Conservation (phyloP, 2,329 filamentous ascomycete genomes). For the Aspergillus sp. region DNA sequence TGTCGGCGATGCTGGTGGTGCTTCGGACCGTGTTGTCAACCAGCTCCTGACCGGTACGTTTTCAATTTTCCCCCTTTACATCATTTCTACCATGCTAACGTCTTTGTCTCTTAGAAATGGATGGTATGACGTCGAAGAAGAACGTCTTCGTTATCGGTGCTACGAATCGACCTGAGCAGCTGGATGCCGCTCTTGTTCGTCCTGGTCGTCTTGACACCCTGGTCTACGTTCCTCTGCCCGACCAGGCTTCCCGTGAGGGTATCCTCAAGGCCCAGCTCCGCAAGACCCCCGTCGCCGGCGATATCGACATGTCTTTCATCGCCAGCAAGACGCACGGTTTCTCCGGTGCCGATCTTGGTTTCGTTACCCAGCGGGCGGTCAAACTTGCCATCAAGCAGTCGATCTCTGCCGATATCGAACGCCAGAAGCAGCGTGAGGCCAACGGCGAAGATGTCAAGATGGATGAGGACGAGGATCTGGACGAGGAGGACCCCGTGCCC, state of each 20-base stretch:
- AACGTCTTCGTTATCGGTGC: constrained; percentile 99
- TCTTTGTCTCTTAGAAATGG: constrained; percentile 69
- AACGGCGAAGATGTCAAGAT: constrained; percentile 73
- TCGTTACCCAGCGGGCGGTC: constrained; percentile 97
- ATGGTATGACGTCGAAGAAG: constrained; percentile 99
- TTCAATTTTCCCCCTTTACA: neutral
- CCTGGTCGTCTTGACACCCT: constrained; percentile 97
- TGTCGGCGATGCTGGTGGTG: constrained; percentile 92
- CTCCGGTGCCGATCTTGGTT: constrained; percentile 98
- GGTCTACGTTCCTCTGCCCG: constrained; percentile 95
- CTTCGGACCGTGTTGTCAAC: constrained; percentile 99
- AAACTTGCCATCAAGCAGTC: constrained; percentile 99
- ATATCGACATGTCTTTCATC: constrained; percentile 89
- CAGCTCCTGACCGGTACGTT: constrained; percentile 90
- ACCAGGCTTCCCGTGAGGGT: constrained; percentile 81
- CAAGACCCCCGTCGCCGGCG: constrained; percentile 88
- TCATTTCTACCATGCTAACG: constrained; percentile 40
- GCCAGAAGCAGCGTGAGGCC: constrained; percentile 83
- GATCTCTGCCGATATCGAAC: constrained; percentile 84
- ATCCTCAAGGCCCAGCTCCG: constrained; percentile 96
- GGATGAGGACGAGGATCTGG: constrained; percentile 62
- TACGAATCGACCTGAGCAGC: constrained; percentile 97
- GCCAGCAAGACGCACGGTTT: constrained; percentile 97
- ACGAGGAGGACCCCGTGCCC: constrained; percentile 84
- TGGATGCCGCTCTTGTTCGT: constrained; percentile 96